These are phyloP conservation scores for Begonia fuchsioides DNA, from an alignment of 306 rosid genomes.

Conservation along the genomic window DNA sequence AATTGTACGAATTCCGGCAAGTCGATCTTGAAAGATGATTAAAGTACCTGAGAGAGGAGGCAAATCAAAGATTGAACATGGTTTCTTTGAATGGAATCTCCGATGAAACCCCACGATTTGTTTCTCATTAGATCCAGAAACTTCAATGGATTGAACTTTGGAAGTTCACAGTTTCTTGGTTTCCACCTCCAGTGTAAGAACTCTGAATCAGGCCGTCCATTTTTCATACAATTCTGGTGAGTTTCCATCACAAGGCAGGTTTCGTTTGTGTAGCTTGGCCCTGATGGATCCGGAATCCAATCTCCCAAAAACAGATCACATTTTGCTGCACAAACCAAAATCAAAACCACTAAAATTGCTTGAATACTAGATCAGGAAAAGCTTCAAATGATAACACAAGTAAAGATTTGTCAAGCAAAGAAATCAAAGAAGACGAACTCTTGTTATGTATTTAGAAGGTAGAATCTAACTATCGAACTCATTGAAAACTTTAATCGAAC, in stretches of 20 bases:
- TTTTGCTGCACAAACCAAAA: conserved; percentile 6
- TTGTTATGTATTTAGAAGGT: too few species aligned
- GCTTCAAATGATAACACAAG: not conserved
- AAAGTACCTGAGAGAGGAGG: conserved; percentile 58
- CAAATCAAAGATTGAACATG: conserved; percentile 71
- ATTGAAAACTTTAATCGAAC: not conserved
- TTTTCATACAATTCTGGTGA: conserved; percentile 72
- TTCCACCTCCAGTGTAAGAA: conserved; percentile 73
- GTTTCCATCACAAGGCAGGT: conserved; percentile 49
- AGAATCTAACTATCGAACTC: too few species aligned
- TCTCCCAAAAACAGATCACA: conserved; percentile 70
- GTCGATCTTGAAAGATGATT: too few species aligned
- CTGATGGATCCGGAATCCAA: conserved; percentile 53
- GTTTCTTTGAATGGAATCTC: conserved; percentile 80
- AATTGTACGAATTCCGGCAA: too few species aligned
- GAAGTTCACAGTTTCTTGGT: conserved; percentile 46
- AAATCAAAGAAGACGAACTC: too few species aligned
- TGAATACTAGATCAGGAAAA: not conserved
- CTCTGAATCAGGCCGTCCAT: conserved; percentile 66
- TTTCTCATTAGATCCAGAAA: conserved; percentile 56
- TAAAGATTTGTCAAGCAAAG: too few species aligned
- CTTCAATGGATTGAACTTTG: conserved; percentile 37
- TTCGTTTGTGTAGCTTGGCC: conserved; percentile 52
- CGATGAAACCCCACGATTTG: conserved; percentile 55
- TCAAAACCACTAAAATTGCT: not conserved